Evolutionary conservation across 2,329 filamentous ascomycete species (phyloP).

Genomic region (Fusarium gaditjirri): DNA sequence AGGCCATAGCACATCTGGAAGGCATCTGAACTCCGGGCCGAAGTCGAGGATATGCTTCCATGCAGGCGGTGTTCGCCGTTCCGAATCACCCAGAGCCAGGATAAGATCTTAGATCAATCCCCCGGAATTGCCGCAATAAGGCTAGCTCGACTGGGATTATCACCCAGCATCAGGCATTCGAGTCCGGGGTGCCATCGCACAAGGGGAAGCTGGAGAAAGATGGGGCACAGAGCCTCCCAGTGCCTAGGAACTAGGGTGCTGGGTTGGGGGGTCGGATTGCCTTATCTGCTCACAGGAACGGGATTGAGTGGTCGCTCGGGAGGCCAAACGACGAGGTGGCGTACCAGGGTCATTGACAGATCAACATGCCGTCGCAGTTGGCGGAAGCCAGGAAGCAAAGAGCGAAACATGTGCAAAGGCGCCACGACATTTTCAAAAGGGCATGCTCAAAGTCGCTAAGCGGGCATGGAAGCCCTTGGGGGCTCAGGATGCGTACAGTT

Average conservation of each 20-base stretch:
- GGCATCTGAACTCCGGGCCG: constrained; percentile 33
- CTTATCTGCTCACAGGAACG: constrained; percentile 40
- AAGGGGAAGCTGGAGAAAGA: constrained; percentile 46
- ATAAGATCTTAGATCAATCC: constrained; percentile 50
- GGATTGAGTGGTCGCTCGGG: constrained; percentile 19
- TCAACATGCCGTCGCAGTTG: constrained; percentile 10
- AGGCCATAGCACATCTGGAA: constrained; percentile 22
- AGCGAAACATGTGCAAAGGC: constrained; percentile 9
- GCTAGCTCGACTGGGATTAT: constrained; percentile 36
- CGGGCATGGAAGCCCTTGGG: constrained; percentile 9
- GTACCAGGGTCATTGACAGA: constrained; percentile 29
- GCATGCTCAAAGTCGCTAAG: constrained; percentile 11
- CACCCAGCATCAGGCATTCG: constrained; percentile 34
- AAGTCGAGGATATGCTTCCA: constrained; percentile 26
- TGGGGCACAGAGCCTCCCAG: constrained; percentile 44
- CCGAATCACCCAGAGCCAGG: constrained; percentile 47
- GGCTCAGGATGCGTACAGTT: constrained; percentile 34
- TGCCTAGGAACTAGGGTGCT: constrained; percentile 14
- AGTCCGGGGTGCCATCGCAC: constrained; percentile 42
- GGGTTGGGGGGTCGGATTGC: constrained; percentile 30
- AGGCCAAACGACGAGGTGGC: constrained; percentile 29
- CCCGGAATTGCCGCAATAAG: constrained; percentile 47
- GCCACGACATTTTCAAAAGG: constrained; percentile 6
- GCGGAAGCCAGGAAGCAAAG: constrained; percentile 1
- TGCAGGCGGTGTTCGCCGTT: constrained; percentile 45